Evolutionary conservation across 495 filamentous ascomycete genomes (phyloP).

Genomic region (Xylaria sp.): DNA sequence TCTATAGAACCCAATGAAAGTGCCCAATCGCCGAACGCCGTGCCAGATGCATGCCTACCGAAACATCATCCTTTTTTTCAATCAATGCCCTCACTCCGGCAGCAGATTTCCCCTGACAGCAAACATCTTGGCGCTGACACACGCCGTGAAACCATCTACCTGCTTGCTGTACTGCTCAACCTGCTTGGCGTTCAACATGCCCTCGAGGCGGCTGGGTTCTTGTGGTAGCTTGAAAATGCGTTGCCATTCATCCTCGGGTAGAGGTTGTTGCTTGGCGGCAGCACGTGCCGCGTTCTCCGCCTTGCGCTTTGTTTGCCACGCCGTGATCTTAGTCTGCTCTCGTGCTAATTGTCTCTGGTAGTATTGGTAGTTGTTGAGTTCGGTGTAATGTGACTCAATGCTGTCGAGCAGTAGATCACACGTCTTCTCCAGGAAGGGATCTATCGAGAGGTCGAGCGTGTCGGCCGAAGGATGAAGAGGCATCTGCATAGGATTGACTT

Average conservation of each 20-base stretch:
- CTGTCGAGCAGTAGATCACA: conserved; percentile 93
- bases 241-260: conserved; percentile 98
- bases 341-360: conserved; percentile 94
- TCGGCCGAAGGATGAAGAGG: conserved; percentile 88
- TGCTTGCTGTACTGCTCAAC: conserved; percentile 98
- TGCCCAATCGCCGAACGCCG: conserved; percentile 42
- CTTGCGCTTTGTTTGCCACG: conserved; percentile 95
- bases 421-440: conserved; percentile 98
- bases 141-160: conserved; percentile 94
- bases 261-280: conserved; percentile 83
- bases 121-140: conserved; percentile 96
- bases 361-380: conserved; percentile 99
- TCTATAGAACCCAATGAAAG: conserved; percentile 40
- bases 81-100: conserved; percentile 48
- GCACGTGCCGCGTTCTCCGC: conserved; percentile 86
- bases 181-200: conserved; percentile 89
- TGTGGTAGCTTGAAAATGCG: conserved; percentile 94
- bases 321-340: conserved; percentile 94
- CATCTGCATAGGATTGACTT: conserved; percentile 58
- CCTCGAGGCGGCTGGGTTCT: conserved; percentile 91
- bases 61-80: conserved; percentile 33
- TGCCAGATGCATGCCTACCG: conserved; percentile 42
- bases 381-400: conserved; percentile 96
- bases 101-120: conserved; percentile 79
- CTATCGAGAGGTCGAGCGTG: conserved; percentile 87